Base-by-base conservation (phyloP, 2,329 filamentous ascomycete genomes). In the Gnomoniopsis smithogilvyi region DNA sequence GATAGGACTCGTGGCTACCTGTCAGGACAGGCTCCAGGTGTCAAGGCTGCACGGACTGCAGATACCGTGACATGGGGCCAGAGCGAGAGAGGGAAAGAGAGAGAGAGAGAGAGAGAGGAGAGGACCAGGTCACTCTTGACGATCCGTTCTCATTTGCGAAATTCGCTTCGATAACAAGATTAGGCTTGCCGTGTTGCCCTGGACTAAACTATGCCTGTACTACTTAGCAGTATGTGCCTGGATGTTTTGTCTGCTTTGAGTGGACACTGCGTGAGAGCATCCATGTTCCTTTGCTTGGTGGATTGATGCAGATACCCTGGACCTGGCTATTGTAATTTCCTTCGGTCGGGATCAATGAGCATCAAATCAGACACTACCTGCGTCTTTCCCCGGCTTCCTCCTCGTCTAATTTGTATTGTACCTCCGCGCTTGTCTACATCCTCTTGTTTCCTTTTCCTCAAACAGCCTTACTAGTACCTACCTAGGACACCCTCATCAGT, bases 251-350 rank as follows among this genome's bases (percentile, higher is more conserved):
- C 12, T 26, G 17, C 24, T 26, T 12, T 38, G 33, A 30, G 4
- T 47, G 33, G 26, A 14, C 22, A 24, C 22, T 45, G 14, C 51
- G 36, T 53, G 51, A 24, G 51, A 17, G 4, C 11, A 8, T 26
- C 26, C 26, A 30, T 30, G 26, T 30, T 30, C 26, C 26, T 30
- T 30, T 30, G 26, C 26, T 30, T 30, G n/a, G 19, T 21, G 26
- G 51, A 36, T 26, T 54, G 15, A 47, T 48, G 52, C 52, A 54
- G 52, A 43, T 54, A 54, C 52, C 52, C 52, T 43, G 41, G 24
- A 7, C 41, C 38, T 26, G 43, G 30, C 17, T 30, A 30, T n/a
- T n/a, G 41, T 38, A 54, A 48, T 54, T 48, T 54, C 52, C 24
- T 51, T 19, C 7, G 26, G 15, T 14, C 47, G 26, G 26, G 26